Evolutionary conservation across 352 stramenopile genomes (phyloP), one percentile per base, ranked within the genome.

Genomic region (Phytophthora crassamura): DNA sequence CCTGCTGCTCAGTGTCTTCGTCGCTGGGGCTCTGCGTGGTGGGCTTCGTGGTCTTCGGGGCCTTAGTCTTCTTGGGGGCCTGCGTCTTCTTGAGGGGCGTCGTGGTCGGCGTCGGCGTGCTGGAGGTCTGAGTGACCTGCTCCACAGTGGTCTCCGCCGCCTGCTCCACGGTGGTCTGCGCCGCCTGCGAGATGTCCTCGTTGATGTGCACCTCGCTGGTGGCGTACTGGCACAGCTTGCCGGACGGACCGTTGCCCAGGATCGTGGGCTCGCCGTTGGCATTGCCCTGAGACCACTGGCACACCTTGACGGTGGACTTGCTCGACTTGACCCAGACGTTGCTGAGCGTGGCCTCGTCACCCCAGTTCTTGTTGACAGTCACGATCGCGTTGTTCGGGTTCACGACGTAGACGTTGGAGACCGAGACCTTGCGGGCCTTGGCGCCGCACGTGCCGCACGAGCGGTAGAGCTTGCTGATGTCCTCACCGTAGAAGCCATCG

Each of bases 171-270:
- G 43, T 6, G 10, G 22, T 35, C 25, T 36, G 18, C 14, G 38
- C 50, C 34, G 43, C 55, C 42, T 63, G 32, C 5, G 40, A 50
- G 15, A 67, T 42, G 30, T 67, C 41, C 49, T 61, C n/a, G 41
- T 67, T 67, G 50, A 67, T 67, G 49, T 67, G 59, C 16, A 68
- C 52, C 8, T 68, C 59, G 15, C 59, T 68, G 20, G 35, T 39
- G n/a, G 59, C 49, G 59, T 67, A 67, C 59, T 62, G 9, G 41
- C 59, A 67, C n/a, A 67, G 42, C 3, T 9, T 6, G 0, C n/a
- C 16, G 4, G 54, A 62, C 8, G 54, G 54, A 20, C 54, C 54
- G 20, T 53, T 28, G 16, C 53, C 53, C 18, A 61, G 40, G 11
- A 61, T 61, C n/a, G 12, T 52, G 15, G 53, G 53, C 22, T 55